A percentile compares a stretch with the other conserved stretches of the same genome.
Conservation (phyloP, 140 eudicot species). For the Erigeron philadelphicus region DNA sequence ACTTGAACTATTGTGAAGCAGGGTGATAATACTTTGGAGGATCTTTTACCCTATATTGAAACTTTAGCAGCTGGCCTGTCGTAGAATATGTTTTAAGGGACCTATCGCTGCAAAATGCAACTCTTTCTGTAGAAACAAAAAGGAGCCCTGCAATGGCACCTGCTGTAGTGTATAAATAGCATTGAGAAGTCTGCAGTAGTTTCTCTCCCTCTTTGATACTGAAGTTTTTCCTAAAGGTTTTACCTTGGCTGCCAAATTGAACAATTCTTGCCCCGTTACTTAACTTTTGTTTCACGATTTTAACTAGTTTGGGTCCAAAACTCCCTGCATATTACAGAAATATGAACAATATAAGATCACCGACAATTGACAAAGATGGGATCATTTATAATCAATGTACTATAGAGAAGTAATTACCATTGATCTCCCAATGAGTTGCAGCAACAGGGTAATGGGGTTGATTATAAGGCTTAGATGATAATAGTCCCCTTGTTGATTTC, state of each 20-base stretch:
- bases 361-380: neutral
- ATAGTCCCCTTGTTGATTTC: slow-evolving; percentile 21
- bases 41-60: slow-evolving; percentile 40
- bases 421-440: slow-evolving; percentile 13
- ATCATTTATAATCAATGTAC: neutral
- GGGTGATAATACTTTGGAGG: neutral
- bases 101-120: slow-evolving; percentile 43
- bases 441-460: slow-evolving; percentile 21
- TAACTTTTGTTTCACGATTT: slow-evolving; percentile 41
- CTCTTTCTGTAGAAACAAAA: slow-evolving; percentile 40
- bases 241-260: slow-evolving; percentile 28
- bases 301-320: slow-evolving; percentile 32
- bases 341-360: neutral
- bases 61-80: slow-evolving; percentile 34
- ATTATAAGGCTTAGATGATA: slow-evolving; percentile 23
- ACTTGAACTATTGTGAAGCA: neutral
- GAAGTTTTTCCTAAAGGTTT: slow-evolving; percentile 32
- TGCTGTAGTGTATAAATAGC: slow-evolving; percentile 44
- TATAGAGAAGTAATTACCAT: neutral
- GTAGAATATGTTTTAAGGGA: slow-evolving; percentile 38
- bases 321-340: slow-evolving; percentile 11
- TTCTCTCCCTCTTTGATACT: slow-evolving; percentile 33
- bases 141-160: slow-evolving; percentile 44
- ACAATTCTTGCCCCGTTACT: slow-evolving; percentile 41
- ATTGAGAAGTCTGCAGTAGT: slow-evolving; percentile 34